A percentile compares a stretch with the other conserved stretches of the same genome.
phyloP scores from a whole-genome alignment of 495 filamentous ascomycete species.

The Acidomyces sp. region DNA sequence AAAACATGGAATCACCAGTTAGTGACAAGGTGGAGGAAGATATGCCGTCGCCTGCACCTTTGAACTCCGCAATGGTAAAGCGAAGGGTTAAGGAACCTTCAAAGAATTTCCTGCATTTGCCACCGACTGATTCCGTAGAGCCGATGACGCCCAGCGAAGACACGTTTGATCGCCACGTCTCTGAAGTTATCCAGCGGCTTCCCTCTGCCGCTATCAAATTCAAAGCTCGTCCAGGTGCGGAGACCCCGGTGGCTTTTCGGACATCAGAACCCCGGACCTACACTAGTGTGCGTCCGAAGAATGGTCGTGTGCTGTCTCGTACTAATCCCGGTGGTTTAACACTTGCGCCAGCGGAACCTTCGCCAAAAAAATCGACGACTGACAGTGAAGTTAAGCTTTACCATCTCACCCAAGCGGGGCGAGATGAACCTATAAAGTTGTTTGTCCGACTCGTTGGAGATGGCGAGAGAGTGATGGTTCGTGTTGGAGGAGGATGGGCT shows the following conservation, averaged over 20 bases:
- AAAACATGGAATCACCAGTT: not conserved
- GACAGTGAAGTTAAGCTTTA: slow-evolving; percentile 72
- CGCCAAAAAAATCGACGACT: slow-evolving; percentile 20
- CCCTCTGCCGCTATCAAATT: slow-evolving; percentile 63
- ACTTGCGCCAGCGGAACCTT: slow-evolving; percentile 15
- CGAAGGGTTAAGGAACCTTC: slow-evolving; percentile 8
- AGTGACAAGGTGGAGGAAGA: not conserved
- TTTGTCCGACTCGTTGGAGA: slow-evolving; percentile 87
- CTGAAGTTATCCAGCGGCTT: slow-evolving; percentile 65
- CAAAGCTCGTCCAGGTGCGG: slow-evolving; percentile 38
- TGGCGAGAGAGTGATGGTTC: slow-evolving; percentile 92
- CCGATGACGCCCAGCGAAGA: slow-evolving; percentile 34
- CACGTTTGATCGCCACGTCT: slow-evolving; percentile 73
- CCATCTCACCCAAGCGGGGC: slow-evolving; percentile 73
- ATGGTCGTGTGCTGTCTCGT: not conserved
- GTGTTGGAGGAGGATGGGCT: slow-evolving; percentile 92
- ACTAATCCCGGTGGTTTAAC: slow-evolving; percentile 7
- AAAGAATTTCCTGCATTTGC: too few species aligned
- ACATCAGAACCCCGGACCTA: slow-evolving; percentile 8
- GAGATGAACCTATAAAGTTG: slow-evolving; percentile 76
- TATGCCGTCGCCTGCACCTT: slow-evolving; percentile 3
- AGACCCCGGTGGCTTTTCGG: slow-evolving; percentile 13
- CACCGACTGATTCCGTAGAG: too few species aligned
- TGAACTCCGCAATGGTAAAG: slow-evolving; percentile 28
- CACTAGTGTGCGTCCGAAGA: slow-evolving; percentile 1